Conservation (phyloP, 371 early-diverging fungal genomes). For the Vavraia culicis region DNA sequence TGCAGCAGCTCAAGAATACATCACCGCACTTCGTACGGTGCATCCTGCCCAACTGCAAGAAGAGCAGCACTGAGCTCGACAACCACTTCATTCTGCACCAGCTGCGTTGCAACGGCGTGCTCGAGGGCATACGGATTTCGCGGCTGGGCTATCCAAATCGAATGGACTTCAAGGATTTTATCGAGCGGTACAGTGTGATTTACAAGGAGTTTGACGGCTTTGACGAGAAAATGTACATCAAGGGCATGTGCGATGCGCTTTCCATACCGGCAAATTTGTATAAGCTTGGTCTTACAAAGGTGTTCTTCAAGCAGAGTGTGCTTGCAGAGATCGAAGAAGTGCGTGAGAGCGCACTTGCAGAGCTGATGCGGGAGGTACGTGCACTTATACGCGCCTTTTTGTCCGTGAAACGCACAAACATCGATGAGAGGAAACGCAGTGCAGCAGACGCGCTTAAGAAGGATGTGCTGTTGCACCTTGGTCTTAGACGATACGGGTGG, state of each 20-base stretch:
- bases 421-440: conserved; percentile 8
- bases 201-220: conserved; percentile 1
- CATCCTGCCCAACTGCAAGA: conserved; percentile 85
- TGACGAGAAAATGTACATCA: neutral
- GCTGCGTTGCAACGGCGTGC: conserved; percentile 89
- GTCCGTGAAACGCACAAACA: conserved; percentile 47
- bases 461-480: conserved; percentile 28
- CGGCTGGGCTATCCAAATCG: conserved; percentile 89
- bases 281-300: conserved; percentile 71
- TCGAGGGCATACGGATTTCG: conserved; percentile 94
- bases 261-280: conserved; percentile 43
- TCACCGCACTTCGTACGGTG: conserved; percentile 97
- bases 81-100: conserved; percentile 70
- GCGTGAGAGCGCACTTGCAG: conserved; percentile 52
- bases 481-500: conserved; percentile 39
- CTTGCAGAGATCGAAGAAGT: conserved; percentile 76
- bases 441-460: conserved; percentile 25
- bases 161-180: conserved; percentile 71
- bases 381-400: conserved; percentile 62
- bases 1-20: conserved; percentile 67
- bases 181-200: conserved; percentile 65
- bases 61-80: conserved; percentile 59
- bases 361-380: conserved; percentile 60
- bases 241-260: neutral
- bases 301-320: conserved; percentile 91